These are phyloP conservation scores for Trichosporon asahii DNA, from an alignment of 1,284 basidiomycete species.

Conservation along the genomic window DNA sequence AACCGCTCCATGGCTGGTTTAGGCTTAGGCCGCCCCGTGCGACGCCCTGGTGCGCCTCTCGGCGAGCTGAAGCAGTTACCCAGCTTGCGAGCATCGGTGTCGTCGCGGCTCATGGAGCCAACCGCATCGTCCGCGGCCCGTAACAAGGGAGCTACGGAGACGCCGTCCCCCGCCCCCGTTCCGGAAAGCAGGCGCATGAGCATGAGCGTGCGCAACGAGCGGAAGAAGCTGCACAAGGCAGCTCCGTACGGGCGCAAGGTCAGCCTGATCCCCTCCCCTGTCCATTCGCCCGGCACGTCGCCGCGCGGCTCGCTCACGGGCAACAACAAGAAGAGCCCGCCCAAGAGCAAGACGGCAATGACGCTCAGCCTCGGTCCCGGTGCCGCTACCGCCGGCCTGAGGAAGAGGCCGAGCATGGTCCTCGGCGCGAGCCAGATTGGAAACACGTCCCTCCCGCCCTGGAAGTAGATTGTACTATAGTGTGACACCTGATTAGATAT, in stretches of 20 bases:
- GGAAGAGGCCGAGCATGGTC: slow-evolving; percentile 10
- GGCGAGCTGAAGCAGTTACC: slow-evolving; percentile 23
- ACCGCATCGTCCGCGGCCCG: slow-evolving; percentile 23
- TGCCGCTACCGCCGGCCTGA: neutral
- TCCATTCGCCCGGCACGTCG: slow-evolving; percentile 15
- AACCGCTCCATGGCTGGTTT: slow-evolving; percentile 1
- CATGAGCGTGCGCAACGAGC: slow-evolving; percentile 17
- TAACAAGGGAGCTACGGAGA: neutral
- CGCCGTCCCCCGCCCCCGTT: slow-evolving; percentile 8
- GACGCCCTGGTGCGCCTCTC: slow-evolving; percentile 3
- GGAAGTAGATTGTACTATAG: slow-evolving; percentile 7
- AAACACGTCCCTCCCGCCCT: slow-evolving; percentile 1
- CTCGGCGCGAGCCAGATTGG: neutral
- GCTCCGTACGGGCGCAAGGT: slow-evolving; percentile 19
- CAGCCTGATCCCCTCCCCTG: slow-evolving; percentile 18
- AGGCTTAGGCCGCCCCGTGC: slow-evolving; percentile 16
- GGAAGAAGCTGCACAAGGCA: slow-evolving; percentile 17
- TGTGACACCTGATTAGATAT: slow-evolving; percentile 7
- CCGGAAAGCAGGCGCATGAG: slow-evolving; percentile 10
- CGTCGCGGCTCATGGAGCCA: slow-evolving; percentile 21
- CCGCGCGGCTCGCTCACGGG: slow-evolving; percentile 8
- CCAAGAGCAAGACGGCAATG: slow-evolving; percentile 3
- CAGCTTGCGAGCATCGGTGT: neutral
- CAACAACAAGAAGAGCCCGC: neutral
- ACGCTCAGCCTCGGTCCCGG: slow-evolving; percentile 7